phyloP scores from a whole-genome alignment of 139 green algal genomes.

The Limnomonas spitsbergensis region DNA sequence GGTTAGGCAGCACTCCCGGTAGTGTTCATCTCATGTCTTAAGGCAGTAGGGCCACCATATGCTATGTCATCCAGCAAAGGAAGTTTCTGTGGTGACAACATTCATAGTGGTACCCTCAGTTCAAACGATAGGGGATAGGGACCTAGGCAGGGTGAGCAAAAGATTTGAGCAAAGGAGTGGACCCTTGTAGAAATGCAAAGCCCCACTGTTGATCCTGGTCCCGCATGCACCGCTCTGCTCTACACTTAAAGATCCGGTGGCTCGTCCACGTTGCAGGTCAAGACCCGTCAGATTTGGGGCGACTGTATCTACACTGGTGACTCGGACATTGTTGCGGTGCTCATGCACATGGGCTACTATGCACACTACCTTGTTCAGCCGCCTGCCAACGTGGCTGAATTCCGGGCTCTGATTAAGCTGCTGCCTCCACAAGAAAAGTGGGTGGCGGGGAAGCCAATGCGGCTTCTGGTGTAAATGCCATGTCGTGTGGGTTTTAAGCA shows the following conservation, averaged over 20 bases:
- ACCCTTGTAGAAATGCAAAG: background rate
- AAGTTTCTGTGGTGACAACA: background rate
- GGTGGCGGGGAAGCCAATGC: too few species aligned
- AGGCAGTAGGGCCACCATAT: background rate
- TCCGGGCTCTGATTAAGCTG: conserved; percentile 62
- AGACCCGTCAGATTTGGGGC: conserved; percentile 90
- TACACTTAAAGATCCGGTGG: background rate
- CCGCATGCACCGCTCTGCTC: background rate
- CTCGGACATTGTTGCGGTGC: conserved; percentile 87
- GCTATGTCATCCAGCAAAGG: background rate
- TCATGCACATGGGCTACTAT: conserved; percentile 92
- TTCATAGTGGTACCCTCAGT: conserved; percentile 2
- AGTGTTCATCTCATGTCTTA: background rate
- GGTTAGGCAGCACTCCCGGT: background rate
- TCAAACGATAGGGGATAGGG: too few species aligned
- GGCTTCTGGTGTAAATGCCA: too few species aligned
- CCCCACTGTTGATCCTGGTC: background rate
- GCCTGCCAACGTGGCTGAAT: conserved; percentile 45
- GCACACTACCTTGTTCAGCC: conserved; percentile 43
- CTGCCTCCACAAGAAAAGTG: conserved; percentile 63
- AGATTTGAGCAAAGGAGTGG: too few species aligned
- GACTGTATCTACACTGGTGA: conserved; percentile 89
- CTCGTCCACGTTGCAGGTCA: conserved; percentile 57
- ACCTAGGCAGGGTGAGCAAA: too few species aligned
- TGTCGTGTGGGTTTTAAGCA: too few species aligned